Base-by-base conservation (phyloP, 192 early-diverging fungal genomes). In the Entomortierella chlamydospora region DNA sequence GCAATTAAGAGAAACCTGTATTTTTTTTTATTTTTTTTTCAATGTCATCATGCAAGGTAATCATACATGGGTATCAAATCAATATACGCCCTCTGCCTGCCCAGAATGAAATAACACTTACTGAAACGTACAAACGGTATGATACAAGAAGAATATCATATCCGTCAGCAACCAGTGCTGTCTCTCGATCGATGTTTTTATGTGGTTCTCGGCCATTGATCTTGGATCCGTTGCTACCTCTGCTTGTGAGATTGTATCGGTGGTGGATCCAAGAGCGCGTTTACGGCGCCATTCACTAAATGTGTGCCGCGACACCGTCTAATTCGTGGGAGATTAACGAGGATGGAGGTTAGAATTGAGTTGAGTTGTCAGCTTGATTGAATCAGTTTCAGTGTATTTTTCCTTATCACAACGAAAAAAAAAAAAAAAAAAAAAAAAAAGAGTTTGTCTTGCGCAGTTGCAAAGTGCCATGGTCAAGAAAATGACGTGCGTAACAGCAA, bases 121-220 rank as follows among this genome's bases (percentile, higher is more conserved):
- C 76, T 79, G 76, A 51, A 79, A 70, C 8, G 76, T 79, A 57
- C 76, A 79, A 47, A 79, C 56, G n/a, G 68, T 79, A 42, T 79
- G 76, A 62, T 79, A 79, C 50, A 79, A 57, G 57, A 79, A 79
- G 56, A 79, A 79, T 28, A 53, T 70, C 68, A 79, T 70, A 12
- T 79, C 76, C n/a, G 76, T 79, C 62, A 79, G 34, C 30, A 64
- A 47, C 76, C 76, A 79, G n/a, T 79, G 43, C 43, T 70, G 76
- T 28, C 68, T 47, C 28, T 70, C 76, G 31, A 70, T 61, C 2
- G 76, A 66, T 11, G 76, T 79, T 4, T 39, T 68, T 6, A 41
- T 47, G 31, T 2, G 4, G 2, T 37, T 50, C 12, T 42, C 30
- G 37, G 20, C 42, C 20, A 8, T 25, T n/a, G n/a, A 6, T 39